Evolutionary conservation across 352 stramenopile genomes (phyloP).

Genomic region (Phytophthora multivora): DNA sequence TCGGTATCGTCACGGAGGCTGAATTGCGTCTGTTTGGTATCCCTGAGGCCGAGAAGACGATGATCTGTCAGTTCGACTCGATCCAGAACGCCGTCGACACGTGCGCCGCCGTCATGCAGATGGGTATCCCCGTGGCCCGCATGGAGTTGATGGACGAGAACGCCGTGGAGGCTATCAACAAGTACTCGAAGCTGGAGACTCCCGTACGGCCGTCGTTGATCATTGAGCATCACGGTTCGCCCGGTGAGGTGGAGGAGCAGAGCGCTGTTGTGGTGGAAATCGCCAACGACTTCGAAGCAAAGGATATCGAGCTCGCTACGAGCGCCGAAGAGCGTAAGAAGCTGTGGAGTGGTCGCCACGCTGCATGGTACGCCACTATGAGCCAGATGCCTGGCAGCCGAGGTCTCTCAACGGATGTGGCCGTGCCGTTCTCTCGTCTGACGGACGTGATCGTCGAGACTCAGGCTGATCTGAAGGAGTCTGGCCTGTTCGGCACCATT

Average conservation of each 20-base stretch:
- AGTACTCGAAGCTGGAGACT: slow-evolving; percentile 84
- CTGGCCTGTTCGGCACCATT: slow-evolving; percentile 91
- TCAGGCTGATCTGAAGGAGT: slow-evolving; percentile 89
- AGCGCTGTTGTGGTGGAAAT: slow-evolving; percentile 86
- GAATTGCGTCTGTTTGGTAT: slow-evolving; percentile 95
- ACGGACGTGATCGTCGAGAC: slow-evolving; percentile 94
- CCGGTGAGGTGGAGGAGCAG: slow-evolving; percentile 88
- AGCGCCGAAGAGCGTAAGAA: slow-evolving; percentile 78
- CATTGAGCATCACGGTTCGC: slow-evolving; percentile 93
- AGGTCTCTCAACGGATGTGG: slow-evolving; percentile 95
- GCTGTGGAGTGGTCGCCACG: slow-evolving; percentile 83
- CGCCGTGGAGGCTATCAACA: slow-evolving; percentile 82
- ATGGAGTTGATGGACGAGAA: slow-evolving; percentile 90
- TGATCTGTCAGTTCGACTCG: slow-evolving; percentile 93
- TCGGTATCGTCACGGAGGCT: slow-evolving; percentile 95
- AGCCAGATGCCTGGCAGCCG: slow-evolving; percentile 81
- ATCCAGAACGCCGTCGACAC: slow-evolving; percentile 89
- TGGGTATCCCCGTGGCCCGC: slow-evolving; percentile 85
- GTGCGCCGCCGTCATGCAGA: slow-evolving; percentile 86
- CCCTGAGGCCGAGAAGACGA: slow-evolving; percentile 89
- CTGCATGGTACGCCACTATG: slow-evolving; percentile 87
- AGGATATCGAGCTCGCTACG: slow-evolving; percentile 82
- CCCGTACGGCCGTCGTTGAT: slow-evolving; percentile 91
- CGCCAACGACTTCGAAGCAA: slow-evolving; percentile 81
- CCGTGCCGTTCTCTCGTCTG: slow-evolving; percentile 95